A percentile compares a stretch with the other conserved stretches of the same genome.
Conservation (phyloP, 768 basidiomycete species). For the Lentinula aciculospora region DNA sequence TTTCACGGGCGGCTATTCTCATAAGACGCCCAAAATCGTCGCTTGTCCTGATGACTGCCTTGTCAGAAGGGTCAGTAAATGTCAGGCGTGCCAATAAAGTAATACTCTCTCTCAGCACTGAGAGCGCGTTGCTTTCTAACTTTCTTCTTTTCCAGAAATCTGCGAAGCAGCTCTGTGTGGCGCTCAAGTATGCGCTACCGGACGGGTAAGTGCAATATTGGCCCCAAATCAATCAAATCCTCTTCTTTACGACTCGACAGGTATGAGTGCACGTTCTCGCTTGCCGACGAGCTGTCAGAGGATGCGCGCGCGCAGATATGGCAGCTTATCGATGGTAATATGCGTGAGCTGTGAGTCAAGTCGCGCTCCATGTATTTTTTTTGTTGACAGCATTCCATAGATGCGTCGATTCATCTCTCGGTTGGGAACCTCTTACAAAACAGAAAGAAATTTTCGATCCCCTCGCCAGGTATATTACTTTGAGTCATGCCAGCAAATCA, state of each 20-base stretch:
- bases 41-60: too few relatives aligned
- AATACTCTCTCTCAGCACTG: neutral
- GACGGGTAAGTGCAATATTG: neutral
- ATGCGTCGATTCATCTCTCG: constrained; percentile 52
- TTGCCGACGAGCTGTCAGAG: constrained; percentile 26
- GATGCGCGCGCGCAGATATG: constrained; percentile 42
- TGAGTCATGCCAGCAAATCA: constrained; percentile 16
- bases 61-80: constrained; percentile 10
- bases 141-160: neutral
- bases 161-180: neutral
- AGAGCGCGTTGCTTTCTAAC: neutral
- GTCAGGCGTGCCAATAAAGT: constrained; percentile 30
- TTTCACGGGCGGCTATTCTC: neutral
- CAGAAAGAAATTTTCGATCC: constrained; percentile 53
- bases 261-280: constrained; percentile 11
- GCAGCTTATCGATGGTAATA: constrained; percentile 50
- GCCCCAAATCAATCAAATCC: neutral
- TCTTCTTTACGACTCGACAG: constrained; percentile 6
- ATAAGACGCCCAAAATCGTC: neutral
- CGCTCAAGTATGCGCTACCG: neutral
- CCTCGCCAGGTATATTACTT: constrained; percentile 56
- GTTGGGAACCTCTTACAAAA: constrained; percentile 59
- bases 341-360: constrained; percentile 39
- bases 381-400: constrained; percentile 23
- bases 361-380: constrained; percentile 2